Evolutionary conservation across 2,329 filamentous ascomycete genomes (phyloP).

Genomic region (Diaporthe nobilis): DNA sequence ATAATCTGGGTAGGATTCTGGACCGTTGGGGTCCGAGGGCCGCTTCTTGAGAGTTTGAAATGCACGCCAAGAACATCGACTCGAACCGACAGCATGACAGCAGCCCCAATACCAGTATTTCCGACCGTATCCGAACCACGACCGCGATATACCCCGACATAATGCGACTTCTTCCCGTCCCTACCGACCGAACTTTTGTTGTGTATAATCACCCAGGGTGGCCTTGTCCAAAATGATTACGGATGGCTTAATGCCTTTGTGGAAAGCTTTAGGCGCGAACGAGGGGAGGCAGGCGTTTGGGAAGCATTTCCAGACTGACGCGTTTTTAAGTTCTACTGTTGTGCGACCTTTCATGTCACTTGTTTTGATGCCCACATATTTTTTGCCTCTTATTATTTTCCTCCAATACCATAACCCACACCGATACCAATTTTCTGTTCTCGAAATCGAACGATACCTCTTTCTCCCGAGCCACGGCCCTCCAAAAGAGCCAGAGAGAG

Average conservation of each 20-base stretch:
- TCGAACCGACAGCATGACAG: constrained; percentile 6
- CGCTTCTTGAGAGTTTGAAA: constrained; percentile 8
- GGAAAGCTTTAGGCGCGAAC: constrained; percentile 31
- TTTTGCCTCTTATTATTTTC: constrained; percentile 1
- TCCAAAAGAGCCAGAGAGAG: neutral
- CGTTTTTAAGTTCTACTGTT: constrained; percentile 36
- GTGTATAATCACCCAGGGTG: constrained; percentile 31
- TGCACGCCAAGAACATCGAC: constrained; percentile 26
- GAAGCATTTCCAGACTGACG: constrained; percentile 37
- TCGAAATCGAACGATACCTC: constrained; percentile 25
- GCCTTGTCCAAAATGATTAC: constrained; percentile 33
- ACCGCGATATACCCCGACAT: neutral
- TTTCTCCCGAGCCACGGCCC: constrained; percentile 19
- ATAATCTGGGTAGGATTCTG: neutral
- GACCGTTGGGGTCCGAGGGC: constrained; percentile 5
- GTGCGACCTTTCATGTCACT: constrained; percentile 25
- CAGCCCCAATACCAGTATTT: neutral
- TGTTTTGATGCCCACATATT: constrained; percentile 34
- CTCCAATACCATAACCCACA: constrained; percentile 29
- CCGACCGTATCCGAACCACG: neutral
- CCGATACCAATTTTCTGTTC: constrained; percentile 40
- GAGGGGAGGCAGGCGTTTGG: constrained; percentile 37
- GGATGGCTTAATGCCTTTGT: constrained; percentile 36
- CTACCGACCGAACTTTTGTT: constrained; percentile 21
- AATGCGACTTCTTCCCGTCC: constrained; percentile 34